Percentiles rank a stretch among this genome's conserved stretches.
These are phyloP conservation scores for Nepenthes mirabilis DNA, from an alignment of 148 eudicot genomes.

Conservation along the genomic window DNA sequence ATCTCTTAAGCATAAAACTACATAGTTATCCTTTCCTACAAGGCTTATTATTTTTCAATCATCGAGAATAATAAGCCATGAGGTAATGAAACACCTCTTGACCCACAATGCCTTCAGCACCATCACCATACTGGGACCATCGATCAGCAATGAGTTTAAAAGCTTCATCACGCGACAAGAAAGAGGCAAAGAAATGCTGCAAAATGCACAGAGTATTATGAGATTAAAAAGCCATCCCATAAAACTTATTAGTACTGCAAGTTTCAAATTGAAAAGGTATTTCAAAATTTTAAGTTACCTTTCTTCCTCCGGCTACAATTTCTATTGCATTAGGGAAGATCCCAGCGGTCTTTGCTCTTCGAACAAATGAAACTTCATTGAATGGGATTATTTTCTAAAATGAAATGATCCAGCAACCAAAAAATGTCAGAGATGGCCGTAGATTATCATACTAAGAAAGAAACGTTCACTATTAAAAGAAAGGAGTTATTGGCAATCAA, in stretches of 20 bases:
- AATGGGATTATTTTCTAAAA: slow-evolving; percentile 75
- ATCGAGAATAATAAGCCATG: not conserved
- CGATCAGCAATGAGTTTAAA: slow-evolving; percentile 73
- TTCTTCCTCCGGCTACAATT: slow-evolving; percentile 59
- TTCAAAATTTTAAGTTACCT: slow-evolving; percentile 26
- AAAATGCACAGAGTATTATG: not conserved
- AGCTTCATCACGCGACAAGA: slow-evolving; percentile 95
- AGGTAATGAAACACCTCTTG: slow-evolving; percentile 29
- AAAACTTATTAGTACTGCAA: not conserved
- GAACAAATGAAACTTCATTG: slow-evolving; percentile 60
- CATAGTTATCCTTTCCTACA: slow-evolving; percentile 2
- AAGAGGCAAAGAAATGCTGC: slow-evolving; percentile 90
- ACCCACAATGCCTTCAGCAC: slow-evolving; percentile 29
- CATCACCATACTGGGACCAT: slow-evolving; percentile 46
- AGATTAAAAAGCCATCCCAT: not conserved
- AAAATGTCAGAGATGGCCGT: not conserved
- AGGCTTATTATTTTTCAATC: not conserved
- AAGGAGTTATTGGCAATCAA: not conserved
- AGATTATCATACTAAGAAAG: not conserved
- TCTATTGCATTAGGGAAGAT: slow-evolving; percentile 97
- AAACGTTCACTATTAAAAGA: not conserved
- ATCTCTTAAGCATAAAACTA: not conserved
- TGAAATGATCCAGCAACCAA: slow-evolving; percentile 5
- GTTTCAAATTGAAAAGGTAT: slow-evolving; percentile 5
- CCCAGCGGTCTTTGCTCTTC: slow-evolving; percentile 92